Conservation (phyloP, 2,329 filamentous ascomycete species). For the Capronia epimyces region DNA sequence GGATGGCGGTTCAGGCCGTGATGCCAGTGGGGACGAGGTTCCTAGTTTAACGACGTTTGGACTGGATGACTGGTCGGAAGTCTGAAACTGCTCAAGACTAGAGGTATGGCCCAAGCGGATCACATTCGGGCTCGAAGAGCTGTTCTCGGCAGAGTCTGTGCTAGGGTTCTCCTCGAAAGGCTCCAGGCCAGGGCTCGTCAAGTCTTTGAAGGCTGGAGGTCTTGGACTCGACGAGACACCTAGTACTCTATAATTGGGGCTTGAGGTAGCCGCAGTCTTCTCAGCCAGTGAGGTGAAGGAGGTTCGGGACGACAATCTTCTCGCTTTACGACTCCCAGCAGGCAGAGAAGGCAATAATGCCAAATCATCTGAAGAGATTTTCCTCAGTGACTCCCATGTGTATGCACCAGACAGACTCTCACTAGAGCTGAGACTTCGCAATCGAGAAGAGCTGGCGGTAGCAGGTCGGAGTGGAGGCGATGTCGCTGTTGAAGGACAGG, state of each 20-base stretch:
- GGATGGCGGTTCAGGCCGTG: conserved; percentile 28
- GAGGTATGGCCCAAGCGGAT: conserved; percentile 37
- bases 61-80: conserved; percentile 13
- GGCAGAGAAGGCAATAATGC: conserved; percentile 23
- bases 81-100: conserved; percentile 28
- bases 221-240: conserved; percentile 20
- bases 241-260: conserved; percentile 25
- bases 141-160: conserved; percentile 20
- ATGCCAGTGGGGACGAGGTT: conserved; percentile 35
- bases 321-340: conserved; percentile 6
- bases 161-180: conserved; percentile 13
- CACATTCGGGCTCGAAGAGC: conserved; percentile 40
- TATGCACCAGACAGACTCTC: conserved; percentile 25
- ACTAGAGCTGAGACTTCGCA: conserved; percentile 27
- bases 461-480: conserved; percentile 23
- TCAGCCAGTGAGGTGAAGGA: conserved; percentile 23
- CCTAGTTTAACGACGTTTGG: conserved; percentile 35
- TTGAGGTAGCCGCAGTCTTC: conserved; percentile 16
- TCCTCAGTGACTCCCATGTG: conserved; percentile 25
- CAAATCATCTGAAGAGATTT: conserved; percentile 26
- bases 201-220: conserved; percentile 11
- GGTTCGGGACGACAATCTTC: conserved; percentile 16
- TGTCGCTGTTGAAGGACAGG: conserved; percentile 25
- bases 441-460: conserved; percentile 20
- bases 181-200: conserved; percentile 8